These are phyloP conservation scores for Colletotrichum godetiae DNA, from an alignment of 2,329 filamentous ascomycete genomes.

Conservation along the genomic window DNA sequence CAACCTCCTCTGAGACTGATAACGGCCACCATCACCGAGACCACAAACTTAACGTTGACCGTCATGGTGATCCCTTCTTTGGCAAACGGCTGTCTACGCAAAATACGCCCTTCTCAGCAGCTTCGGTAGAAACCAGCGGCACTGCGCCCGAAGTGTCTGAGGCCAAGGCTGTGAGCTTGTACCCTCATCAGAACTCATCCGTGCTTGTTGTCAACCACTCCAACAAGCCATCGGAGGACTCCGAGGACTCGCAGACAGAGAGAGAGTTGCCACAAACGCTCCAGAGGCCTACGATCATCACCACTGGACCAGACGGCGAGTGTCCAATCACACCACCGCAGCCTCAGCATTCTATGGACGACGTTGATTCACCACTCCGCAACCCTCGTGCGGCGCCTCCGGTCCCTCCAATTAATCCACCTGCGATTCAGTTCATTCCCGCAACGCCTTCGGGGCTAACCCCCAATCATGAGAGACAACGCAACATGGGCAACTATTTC, in stretches of 20 bases:
- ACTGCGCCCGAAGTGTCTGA: conserved; percentile 74
- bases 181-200: conserved; percentile 73
- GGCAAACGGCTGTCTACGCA: conserved; percentile 64
- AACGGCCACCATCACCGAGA: conserved; percentile 42
- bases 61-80: conserved; percentile 65
- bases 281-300: conserved; percentile 50
- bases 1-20: conserved; percentile 49
- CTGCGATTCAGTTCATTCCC: conserved; percentile 69
- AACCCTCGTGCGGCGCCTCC: conserved; percentile 70
- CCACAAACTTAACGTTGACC: conserved; percentile 56
- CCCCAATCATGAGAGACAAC: conserved; percentile 63
- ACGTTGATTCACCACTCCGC: conserved; percentile 70
- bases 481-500: conserved; percentile 65
- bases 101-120: conserved; percentile 71
- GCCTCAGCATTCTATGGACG: conserved; percentile 58
- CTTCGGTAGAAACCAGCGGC: conserved; percentile 70
- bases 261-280: conserved; percentile 39
- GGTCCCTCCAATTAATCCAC: conserved; percentile 58
- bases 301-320: conserved; percentile 51
- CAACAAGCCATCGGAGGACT: conserved; percentile 59
- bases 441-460: conserved; percentile 71
- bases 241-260: conserved; percentile 47
- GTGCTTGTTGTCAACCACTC: conserved; percentile 70
- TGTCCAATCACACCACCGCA: conserved; percentile 65
- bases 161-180: conserved; percentile 71